Base-by-base conservation (phyloP, 768 basidiomycete genomes). In the Boletales sp. region DNA sequence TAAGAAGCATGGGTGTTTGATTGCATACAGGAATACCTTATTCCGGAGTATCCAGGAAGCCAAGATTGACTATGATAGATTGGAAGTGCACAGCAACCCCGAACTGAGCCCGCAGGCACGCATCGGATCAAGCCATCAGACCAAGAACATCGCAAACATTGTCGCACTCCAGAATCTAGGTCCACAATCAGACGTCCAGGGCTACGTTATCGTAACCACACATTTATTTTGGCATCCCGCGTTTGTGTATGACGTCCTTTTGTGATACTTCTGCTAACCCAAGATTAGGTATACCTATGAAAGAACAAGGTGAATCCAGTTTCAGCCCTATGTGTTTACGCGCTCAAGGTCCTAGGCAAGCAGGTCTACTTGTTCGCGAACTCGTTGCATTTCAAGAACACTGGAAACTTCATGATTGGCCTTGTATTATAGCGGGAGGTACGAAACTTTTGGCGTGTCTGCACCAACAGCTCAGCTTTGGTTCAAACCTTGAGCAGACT, bases 191-290 rank as follows among this genome's bases (percentile, higher is more conserved):
- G 41, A 40, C 14, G 35, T 61, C 8, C 69, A 73, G 35, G 90
- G 93, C 5, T 66, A 91, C 32, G 70, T 95, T 36, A 71, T 94
- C 13, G 90, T 83, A 3, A 96, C 94, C 1, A 94, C 94, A 0
- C 94, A 97, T 71, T 72, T 95, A 19, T 97, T 96, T 67, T 97
- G 94, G 94, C 93, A 95, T 69, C 93, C 93, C 6, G 79, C 77
- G 84, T 92, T 68, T 50, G 79, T 72, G 28, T 18, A 33, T 30
- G 4, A 46, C 33, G 8, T 28, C 9, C 8, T 34, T 48, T n/a
- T 21, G 38, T 18, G 11, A 46, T 18, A 31, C 8, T 21, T n/a
- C 28, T 8, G 11, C 43, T 59, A 25, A 59, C n/a, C 14, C 30
- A 21, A 17, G 15, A 42, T 25, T 34, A 58, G 54, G 46, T 59